Base-by-base conservation (phyloP, 306 rosid genomes). In the Parietaria judaica region DNA sequence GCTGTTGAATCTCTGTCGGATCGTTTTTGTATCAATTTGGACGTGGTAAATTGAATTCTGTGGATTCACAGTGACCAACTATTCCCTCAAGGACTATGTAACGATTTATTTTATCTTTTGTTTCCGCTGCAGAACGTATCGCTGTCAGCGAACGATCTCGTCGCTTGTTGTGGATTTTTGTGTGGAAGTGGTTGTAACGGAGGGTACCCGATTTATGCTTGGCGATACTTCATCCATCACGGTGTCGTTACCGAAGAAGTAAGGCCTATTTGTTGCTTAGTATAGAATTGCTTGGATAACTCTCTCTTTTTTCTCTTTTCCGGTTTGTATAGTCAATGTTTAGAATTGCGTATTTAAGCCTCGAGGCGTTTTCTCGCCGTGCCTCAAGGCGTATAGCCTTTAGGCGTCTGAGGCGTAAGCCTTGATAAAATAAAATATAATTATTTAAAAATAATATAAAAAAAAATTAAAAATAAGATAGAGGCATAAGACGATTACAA, bases 161-260 rank as follows among this genome's bases (percentile, higher is more conserved):
- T 92, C 38, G 92, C 96, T 5, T 92, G 98, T 72, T 92, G 98
- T 77, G 96, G 96, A 61, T 92, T 92, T 70, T 57, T 84, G 70
- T 92, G 98, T 70, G 98, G 98, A 52, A 61, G 79, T 72, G 98
- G 96, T 51, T 88, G 98, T 76, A 67, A 88, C 66, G 98, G 96
- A 45, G 96, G 98, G 15, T 74, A 79, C 69, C 96, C 96, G 47
- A 8, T 88, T 37, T 56, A 23, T 59, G 98, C 98, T 15, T 92
- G 96, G 96, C 62, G 81, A 67, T 86, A 92, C 79, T 76, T 88
- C 48, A 73, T 72, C 64, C 78, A 79, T 72, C 85, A 84, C 4
- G 98, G 98, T 68, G 96, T 92, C 70, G 96, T 92, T 69, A 92
- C 95, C 47, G 96, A 88, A 75, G 90, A 88, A 86, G 98, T 92